These are phyloP conservation scores for Aspergillus sparsus DNA, from an alignment of 495 filamentous ascomycete species.

Conservation along the genomic window DNA sequence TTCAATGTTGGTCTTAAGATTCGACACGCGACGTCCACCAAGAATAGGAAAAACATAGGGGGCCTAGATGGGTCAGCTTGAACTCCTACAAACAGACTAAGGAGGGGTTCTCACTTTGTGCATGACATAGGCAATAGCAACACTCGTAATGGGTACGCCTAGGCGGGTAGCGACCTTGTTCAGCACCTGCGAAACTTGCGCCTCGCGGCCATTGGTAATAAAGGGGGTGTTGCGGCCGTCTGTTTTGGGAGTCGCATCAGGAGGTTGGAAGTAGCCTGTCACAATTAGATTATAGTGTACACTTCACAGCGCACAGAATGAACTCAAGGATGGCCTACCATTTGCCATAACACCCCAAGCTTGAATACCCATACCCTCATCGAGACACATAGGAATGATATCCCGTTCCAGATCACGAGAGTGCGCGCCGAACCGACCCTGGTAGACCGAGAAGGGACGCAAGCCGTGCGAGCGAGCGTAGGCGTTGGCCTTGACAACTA, in stretches of 20 bases:
- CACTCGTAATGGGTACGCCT: constrained; percentile 46
- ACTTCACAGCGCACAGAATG: too few relatives aligned
- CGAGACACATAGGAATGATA: constrained; percentile 65
- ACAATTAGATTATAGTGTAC: too few relatives aligned
- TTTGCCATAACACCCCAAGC: constrained; percentile 53
- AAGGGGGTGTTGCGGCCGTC: constrained; percentile 32
- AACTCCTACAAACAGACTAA: background rate
- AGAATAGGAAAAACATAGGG: constrained; percentile 75
- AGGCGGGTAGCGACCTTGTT: constrained; percentile 50
- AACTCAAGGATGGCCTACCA: too few relatives aligned
- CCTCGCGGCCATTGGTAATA: constrained; percentile 35
- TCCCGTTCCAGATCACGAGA: constrained; percentile 68
- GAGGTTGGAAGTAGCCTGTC: constrained; percentile 17
- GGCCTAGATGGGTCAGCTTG: constrained; percentile 22
- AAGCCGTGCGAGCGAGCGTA: constrained; percentile 63
- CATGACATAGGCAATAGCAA: constrained; percentile 57
- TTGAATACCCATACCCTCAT: constrained; percentile 67
- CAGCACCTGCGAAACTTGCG: constrained; percentile 56
- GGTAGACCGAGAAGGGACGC: constrained; percentile 66
- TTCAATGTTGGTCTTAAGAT: constrained; percentile 64
- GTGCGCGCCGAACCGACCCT: constrained; percentile 62
- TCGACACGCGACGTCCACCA: constrained; percentile 60
- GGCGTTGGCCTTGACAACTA: constrained; percentile 66
- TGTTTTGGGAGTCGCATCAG: constrained; percentile 26
- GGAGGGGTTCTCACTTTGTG: constrained; percentile 32